Conservation (phyloP, 768 basidiomycete species). For the Rhizopogon vesiculosus region DNA sequence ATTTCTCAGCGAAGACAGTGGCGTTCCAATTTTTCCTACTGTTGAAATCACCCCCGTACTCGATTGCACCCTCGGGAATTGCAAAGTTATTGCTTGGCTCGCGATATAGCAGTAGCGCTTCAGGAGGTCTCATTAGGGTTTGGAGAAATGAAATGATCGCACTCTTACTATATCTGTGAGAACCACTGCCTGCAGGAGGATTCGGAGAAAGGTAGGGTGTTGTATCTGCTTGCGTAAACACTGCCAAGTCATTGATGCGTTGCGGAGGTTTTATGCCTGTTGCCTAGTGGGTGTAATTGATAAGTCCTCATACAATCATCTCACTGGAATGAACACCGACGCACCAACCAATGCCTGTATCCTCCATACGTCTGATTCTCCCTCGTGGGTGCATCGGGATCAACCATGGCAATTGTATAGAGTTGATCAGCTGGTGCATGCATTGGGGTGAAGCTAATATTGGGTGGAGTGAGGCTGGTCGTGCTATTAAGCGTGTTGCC, state of each 20-base stretch:
- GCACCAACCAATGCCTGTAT: background rate
- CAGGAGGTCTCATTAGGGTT: background rate
- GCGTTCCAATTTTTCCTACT: background rate
- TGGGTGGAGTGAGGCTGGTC: background rate
- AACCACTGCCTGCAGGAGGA: background rate
- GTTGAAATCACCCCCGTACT: background rate
- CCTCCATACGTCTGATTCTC: background rate
- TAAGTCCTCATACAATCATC: background rate
- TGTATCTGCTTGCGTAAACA: background rate
- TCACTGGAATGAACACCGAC: background rate
- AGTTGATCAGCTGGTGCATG: background rate
- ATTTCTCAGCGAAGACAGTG: background rate
- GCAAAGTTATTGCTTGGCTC: background rate
- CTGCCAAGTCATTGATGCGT: background rate
- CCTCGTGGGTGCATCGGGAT: background rate
- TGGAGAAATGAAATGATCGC: background rate
- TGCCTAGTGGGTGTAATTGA: background rate
- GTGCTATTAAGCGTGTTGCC: background rate
- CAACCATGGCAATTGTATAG: background rate
- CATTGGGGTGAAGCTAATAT: background rate
- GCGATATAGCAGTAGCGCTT: background rate
- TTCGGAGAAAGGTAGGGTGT: background rate
- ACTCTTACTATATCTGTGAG: background rate
- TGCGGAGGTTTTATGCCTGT: background rate
- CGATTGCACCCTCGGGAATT: background rate